Evolutionary conservation across 805 yeast genomes (phyloP), one percentile per base, ranked within the genome.

Genomic region (Candida piceae): DNA sequence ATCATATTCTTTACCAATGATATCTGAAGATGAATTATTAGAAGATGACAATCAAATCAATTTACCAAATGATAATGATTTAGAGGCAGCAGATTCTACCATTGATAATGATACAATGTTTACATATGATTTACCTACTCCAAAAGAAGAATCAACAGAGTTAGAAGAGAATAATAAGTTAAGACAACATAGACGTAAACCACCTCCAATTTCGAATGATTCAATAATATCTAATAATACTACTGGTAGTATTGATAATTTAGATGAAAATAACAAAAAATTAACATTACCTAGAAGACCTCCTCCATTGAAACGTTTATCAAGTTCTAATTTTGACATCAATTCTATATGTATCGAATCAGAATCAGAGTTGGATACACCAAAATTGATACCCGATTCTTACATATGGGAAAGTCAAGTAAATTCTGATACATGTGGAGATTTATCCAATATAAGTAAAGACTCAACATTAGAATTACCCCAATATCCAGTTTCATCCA

Each of bases 21-120:
- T 45, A 3, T 48, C 52, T 2, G 52, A 48, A 31, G 52, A 48
- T 31, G 52, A 48, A 29, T n/a, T n/a, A n/a, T n/a, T n/a, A n/a
- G n/a, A n/a, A n/a, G n/a, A n/a, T n/a, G n/a, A n/a, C n/a, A n/a
- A n/a, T n/a, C n/a, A n/a, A n/a, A n/a, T n/a, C n/a, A n/a, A n/a
- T n/a, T n/a, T n/a, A n/a, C n/a, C n/a, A n/a, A n/a, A n/a, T n/a
- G n/a, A n/a, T n/a, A 11, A 29, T 24, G 27, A 24, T n/a, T 11
- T 9, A 7, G 27, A 24, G 12, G 11, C 6, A 24, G 6, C 27
- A 11, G 7, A 9, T 24, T 24, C 6, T n/a, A n/a, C 7, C 7
- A 7, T n/a, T 24, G 27, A 24, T 21, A 21, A 21, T 21, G 10
- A 21, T 21, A 21, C 9, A 10, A 10, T 7, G 23, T 7, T 7